These are phyloP conservation scores for Cryptococcus hybrid DNA, from an alignment of 1,284 basidiomycete species.

Conservation along the genomic window DNA sequence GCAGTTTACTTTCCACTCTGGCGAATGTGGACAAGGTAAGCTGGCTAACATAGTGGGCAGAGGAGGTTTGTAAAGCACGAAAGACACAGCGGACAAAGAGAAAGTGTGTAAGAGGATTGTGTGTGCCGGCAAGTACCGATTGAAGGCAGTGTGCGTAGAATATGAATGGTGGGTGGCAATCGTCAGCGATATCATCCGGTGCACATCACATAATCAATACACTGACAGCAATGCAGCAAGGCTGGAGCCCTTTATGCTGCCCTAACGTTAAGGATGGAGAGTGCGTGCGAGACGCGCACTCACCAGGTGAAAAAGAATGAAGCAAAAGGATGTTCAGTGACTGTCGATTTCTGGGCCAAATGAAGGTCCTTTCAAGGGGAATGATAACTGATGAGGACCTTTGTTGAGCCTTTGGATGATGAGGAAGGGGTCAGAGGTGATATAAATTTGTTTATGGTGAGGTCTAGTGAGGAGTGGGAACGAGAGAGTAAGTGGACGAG, in stretches of 20 bases:
- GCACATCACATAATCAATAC: neutral
- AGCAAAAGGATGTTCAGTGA: no score
- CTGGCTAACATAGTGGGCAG: no score
- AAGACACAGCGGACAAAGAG: neutral
- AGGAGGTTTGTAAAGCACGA: neutral
- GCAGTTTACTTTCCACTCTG: neutral
- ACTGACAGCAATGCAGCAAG: neutral
- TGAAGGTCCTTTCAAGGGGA: neutral
- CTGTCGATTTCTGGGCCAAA: no score
- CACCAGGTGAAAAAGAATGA: neutral
- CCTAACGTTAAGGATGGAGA: no score
- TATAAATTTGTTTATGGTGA: no score
- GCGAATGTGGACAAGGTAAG: neutral
- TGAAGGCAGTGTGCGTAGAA: no score
- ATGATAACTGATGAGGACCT: neutral
- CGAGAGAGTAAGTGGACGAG: no score
- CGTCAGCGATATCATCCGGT: no score
- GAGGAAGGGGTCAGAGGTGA: neutral
- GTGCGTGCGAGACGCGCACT: neutral
- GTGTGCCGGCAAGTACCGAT: neutral
- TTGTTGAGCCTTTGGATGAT: neutral
- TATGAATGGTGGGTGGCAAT: no score
- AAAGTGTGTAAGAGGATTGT: neutral
- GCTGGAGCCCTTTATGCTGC: no score
- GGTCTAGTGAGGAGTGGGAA: no score